These are phyloP conservation scores for Periglandula ipomoeae DNA, from an alignment of 2,329 filamentous ascomycete species.

Conservation along the genomic window DNA sequence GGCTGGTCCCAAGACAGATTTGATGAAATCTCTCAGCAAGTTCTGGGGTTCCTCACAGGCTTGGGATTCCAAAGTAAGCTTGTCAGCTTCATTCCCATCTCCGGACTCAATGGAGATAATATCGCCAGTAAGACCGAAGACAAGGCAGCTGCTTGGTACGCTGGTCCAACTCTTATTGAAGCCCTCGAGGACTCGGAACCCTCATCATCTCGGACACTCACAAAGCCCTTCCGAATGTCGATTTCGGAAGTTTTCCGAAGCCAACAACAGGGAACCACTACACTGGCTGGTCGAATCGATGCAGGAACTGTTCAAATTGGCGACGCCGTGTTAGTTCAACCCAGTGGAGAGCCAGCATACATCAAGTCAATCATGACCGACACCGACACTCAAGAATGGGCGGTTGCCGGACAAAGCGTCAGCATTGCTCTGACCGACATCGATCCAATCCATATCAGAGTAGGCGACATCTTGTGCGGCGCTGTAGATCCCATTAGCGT, in stretches of 20 bases:
- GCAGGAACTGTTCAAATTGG: conserved; percentile 76
- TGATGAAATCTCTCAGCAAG: conserved; percentile 74
- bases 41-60: conserved; percentile 70
- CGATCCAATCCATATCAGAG: conserved; percentile 70
- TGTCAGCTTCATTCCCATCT: conserved; percentile 80
- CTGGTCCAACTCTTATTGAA: conserved; percentile 67
- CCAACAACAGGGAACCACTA: conserved; percentile 70
- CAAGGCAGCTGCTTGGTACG: conserved; percentile 65
- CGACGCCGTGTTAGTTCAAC: conserved; percentile 70
- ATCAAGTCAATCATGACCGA: conserved; percentile 78
- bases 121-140: conserved; percentile 53
- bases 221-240: conserved; percentile 75
- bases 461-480: conserved; percentile 81
- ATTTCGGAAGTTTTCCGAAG: conserved; percentile 82
- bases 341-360: conserved; percentile 69
- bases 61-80: conserved; percentile 78
- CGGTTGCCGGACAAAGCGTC: conserved; percentile 83
- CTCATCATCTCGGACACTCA: conserved; percentile 52
- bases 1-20: conserved; percentile 77
- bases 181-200: conserved; percentile 79
- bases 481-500: conserved; percentile 58
- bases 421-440: conserved; percentile 78
- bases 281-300: conserved; percentile 78
- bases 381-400: conserved; percentile 69
- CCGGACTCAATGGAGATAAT: conserved; percentile 83